A percentile compares a stretch with the other conserved stretches of the same genome.
Evolutionary conservation across 2,329 filamentous ascomycete species (phyloP).

Genomic region (Pseudogymnoascus sp.): DNA sequence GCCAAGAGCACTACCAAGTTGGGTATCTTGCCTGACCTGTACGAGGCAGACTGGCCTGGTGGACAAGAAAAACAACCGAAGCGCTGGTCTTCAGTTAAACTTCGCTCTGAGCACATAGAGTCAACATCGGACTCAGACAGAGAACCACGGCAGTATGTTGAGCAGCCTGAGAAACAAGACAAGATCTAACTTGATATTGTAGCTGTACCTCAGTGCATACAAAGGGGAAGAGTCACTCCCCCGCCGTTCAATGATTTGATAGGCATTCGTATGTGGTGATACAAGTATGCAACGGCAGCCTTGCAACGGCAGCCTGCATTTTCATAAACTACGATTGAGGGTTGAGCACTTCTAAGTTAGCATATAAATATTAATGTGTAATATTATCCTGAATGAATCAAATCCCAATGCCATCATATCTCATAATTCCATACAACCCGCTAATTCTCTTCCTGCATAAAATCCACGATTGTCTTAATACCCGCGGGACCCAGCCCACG

Average conservation of each 20-base stretch:
- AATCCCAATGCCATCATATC: neutral
- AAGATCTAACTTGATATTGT: neutral
- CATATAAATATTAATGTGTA: neutral
- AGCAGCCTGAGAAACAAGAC: neutral
- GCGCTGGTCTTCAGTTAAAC: neutral
- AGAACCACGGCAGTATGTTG: neutral
- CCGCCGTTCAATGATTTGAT: neutral
- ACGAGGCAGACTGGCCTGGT: neutral
- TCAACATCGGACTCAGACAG: neutral
- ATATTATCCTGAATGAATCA: neutral
- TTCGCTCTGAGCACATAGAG: neutral
- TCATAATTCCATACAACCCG: neutral
- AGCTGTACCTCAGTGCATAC: neutral
- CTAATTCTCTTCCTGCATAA: conserved; percentile 65
- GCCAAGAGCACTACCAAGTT: neutral
- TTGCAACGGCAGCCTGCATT: neutral
- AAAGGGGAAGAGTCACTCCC: neutral
- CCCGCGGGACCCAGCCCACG: conserved; percentile 77
- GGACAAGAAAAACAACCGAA: neutral
- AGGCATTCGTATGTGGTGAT: neutral
- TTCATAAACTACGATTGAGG: neutral
- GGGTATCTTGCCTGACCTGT: neutral
- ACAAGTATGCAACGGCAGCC: neutral
- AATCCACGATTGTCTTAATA: conserved; percentile 77
- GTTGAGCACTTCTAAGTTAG: neutral